Base-by-base conservation (phyloP, 2,329 filamentous ascomycete genomes). In the Ophiostoma ips region DNA sequence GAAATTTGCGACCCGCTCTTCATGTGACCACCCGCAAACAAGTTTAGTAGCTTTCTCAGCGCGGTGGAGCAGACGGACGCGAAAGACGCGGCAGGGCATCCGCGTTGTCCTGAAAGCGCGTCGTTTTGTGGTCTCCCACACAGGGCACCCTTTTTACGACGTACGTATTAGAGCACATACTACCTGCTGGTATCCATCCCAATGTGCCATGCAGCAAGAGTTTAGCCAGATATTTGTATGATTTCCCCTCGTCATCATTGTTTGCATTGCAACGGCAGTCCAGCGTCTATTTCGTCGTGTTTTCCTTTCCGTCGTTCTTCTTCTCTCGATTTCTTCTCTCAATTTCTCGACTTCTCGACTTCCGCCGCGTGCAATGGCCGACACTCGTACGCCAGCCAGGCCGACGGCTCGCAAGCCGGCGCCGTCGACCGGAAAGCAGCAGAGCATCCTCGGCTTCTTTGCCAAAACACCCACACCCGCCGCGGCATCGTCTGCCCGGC, bases 381-480 rank as follows among this genome's bases (percentile, higher is more conserved):
- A 59, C 34, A 61, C 61, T 33, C 63, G 64, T 46, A 68, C 66
- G 31, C 64, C 67, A 28, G 62, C 64, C 34, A 65, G 59, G 56
- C 59, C 63, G 19, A 53, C 62, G 18, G 56, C 58, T 34, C 68
- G 64, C 58, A 68, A 76, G 58, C 62, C 67, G 38, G 64, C 65
- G 41, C 64, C 66, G 41, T 74, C 75, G 18, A 64, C 68, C 6
- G 64, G 64, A 54, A 80, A 79, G 60, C 80, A 77, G 59, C 81
- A 86, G 62, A 85, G 82, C 49, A 87, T 92, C 53, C 70, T 87
- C 34, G 83, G 84, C 40, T 92, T 92, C 72, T 90, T 90, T 60
- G 74, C 82, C 57, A 87, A 84, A 62, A 56, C 58, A 48, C 55
- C 51, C n/a, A 37, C 38, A 9, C 19, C 35, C 21, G 16, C 46